Base-by-base conservation (phyloP, 2,329 filamentous ascomycete genomes). In the Plenodomus biglobosus region DNA sequence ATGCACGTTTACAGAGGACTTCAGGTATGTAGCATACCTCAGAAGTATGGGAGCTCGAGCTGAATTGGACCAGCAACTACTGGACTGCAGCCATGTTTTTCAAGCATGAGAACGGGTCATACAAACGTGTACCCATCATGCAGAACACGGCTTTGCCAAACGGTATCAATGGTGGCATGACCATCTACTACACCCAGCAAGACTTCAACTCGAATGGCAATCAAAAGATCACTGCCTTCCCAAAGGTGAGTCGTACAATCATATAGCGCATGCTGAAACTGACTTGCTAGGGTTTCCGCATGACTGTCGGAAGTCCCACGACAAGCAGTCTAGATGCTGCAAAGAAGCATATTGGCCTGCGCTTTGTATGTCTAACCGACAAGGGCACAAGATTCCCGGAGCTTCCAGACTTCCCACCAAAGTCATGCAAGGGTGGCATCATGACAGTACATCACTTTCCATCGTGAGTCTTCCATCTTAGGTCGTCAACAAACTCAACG, bases 391-490 rank as follows among this genome's bases (percentile, higher is more conserved):
- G 59, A 49, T 38, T 49, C 34, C 46, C 46, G 1, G 46, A 49
- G 38, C 20, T 41, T 15, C 45, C 51, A 38, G 38, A 40, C 42
- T 71, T 78, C 55, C 75, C 76, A 3, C 66, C 62, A 0, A 58
- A 64, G 44, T 68, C 66, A 1, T 76, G 75, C 53, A 59, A 57
- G 2, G 72, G 69, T 7, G 74, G 75, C 22, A 75, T 76, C 53
- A 76, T 76, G 71, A 71, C 72, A 0, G 70, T 73, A 30, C 66
- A 74, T 44, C 71, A 74, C 45, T 77, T 76, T 58, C 61, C 61
- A 0, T 64, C 59, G 55, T 42, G 10, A 32, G 36, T 38, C 15
- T n/a, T 13, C 11, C 11, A 35, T 34, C 27, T 32, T 15, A 10
- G 3, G 8, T 15, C 6, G 6, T 32, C 8, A 32, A 15, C 11